Evolutionary conservation across 768 basidiomycete genomes (phyloP).

Genomic region (Roridomyces roridus): DNA sequence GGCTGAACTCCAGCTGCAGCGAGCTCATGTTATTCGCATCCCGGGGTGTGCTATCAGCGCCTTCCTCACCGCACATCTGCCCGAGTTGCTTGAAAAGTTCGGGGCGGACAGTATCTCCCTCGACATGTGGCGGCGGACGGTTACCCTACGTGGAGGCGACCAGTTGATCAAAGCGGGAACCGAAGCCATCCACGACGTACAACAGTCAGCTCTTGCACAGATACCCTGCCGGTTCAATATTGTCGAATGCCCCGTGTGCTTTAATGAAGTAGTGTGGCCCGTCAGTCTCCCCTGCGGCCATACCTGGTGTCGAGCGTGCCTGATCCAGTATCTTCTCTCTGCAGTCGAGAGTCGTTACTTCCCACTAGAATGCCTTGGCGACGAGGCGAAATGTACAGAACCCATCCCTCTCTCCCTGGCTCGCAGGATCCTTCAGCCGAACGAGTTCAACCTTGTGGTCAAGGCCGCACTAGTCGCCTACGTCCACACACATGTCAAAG

Average conservation of each 20-base stretch:
- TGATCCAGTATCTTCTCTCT: conserved; percentile 62
- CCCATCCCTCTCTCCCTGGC: conserved; percentile 61
- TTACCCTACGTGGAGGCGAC: conserved; percentile 65
- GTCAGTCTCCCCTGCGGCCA: conserved; percentile 69
- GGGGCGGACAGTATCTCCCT: conserved; percentile 65
- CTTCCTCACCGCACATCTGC: conserved; percentile 54
- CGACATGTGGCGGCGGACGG: conserved; percentile 45
- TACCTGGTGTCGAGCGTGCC: conserved; percentile 68
- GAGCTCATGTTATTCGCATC: conserved; percentile 52
- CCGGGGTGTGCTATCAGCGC: conserved; percentile 49
- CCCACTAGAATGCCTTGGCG: conserved; percentile 78
- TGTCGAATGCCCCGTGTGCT: conserved; percentile 73
- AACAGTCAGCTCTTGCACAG: conserved; percentile 29
- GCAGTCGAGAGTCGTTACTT: conserved; percentile 64
- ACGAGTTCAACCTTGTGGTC: conserved; percentile 61
- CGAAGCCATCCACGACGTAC: conserved; percentile 43
- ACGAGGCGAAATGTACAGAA: conserved; percentile 61
- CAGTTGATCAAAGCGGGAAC: conserved; percentile 48
- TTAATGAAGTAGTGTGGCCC: conserved; percentile 58
- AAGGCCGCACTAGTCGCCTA: conserved; percentile 67
- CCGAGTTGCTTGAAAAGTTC: conserved; percentile 51
- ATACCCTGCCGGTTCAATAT: conserved; percentile 20
- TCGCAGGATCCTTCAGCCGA: conserved; percentile 52
- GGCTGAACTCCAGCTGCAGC: conserved; percentile 46
- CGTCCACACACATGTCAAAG: conserved; percentile 61